Evolutionary conservation across 2,329 filamentous ascomycete species (phyloP).

Genomic region (Monilinia fructicola): DNA sequence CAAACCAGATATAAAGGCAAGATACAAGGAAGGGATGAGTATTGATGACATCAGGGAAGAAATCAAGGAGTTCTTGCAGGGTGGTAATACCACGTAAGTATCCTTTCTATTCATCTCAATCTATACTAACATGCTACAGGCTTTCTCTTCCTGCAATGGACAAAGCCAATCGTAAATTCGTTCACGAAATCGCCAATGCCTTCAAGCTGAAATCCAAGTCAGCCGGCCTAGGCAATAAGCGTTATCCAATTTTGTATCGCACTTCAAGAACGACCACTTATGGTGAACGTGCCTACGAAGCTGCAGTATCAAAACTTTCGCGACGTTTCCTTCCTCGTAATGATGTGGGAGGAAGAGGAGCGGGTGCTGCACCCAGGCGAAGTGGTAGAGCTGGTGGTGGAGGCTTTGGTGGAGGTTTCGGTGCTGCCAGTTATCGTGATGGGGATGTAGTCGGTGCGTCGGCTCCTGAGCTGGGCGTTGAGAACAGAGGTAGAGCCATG

Average conservation of each 20-base stretch:
- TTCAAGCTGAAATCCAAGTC: slow-evolving; percentile 85
- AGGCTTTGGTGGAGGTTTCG: slow-evolving; percentile 40
- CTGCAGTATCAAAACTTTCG: slow-evolving; percentile 48
- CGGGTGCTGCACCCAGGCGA: slow-evolving; percentile 34
- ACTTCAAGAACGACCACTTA: slow-evolving; percentile 65
- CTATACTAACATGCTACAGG: slow-evolving; percentile 45
- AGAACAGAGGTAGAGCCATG: slow-evolving; percentile 83
- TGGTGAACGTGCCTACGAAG: slow-evolving; percentile 55
- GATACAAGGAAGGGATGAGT: slow-evolving; percentile 71
- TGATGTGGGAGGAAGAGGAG: slow-evolving; percentile 45
- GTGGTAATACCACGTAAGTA: slow-evolving; percentile 60
- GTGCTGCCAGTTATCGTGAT: slow-evolving; percentile 65
- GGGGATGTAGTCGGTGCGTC: slow-evolving; percentile 85
- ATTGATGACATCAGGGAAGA: slow-evolving; percentile 71
- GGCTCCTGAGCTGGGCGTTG: slow-evolving; percentile 77
- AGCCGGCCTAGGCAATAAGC: slow-evolving; percentile 66
- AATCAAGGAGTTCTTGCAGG: slow-evolving; percentile 67
- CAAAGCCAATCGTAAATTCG: slow-evolving; percentile 69
- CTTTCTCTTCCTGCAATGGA: slow-evolving; percentile 82
- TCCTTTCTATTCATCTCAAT: slow-evolving; percentile 1
- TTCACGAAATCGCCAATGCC: slow-evolving; percentile 75
- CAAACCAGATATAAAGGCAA: slow-evolving; percentile 59
- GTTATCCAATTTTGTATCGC: slow-evolving; percentile 76
- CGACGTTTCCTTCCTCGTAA: slow-evolving; percentile 57
- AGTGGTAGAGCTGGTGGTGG: slow-evolving; percentile 41